phyloP scores from a whole-genome alignment of 768 basidiomycete genomes.

The Punctularia strigosozonata region DNA sequence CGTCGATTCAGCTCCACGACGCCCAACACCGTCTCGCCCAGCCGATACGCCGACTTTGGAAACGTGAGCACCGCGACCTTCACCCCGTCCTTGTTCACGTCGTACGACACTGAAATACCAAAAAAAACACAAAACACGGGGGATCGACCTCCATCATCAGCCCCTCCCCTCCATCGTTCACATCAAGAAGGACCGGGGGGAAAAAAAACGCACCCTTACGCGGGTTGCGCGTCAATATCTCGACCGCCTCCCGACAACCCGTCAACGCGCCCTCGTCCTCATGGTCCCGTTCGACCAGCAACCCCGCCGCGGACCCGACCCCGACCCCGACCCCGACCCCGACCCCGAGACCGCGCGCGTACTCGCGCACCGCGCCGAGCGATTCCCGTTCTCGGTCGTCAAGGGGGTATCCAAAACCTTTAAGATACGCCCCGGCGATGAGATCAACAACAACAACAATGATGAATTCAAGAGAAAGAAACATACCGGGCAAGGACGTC shows the following conservation, averaged over 20 bases:
- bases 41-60: slow-evolving; percentile 79
- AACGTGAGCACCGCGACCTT: slow-evolving; percentile 88
- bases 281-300: slow-evolving; percentile 18
- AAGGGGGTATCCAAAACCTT: too few relatives aligned
- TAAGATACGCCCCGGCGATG: too few relatives aligned
- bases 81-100: slow-evolving; percentile 88
- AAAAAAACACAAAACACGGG: not conserved
- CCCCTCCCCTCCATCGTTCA: not conserved
- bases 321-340: slow-evolving; percentile 17
- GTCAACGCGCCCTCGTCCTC: slow-evolving; percentile 32
- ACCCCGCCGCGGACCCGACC: slow-evolving; percentile 12
- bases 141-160: not conserved
- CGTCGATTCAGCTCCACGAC: slow-evolving; percentile 80
- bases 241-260: slow-evolving; percentile 77
- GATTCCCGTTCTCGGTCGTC: too few relatives aligned
- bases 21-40: slow-evolving; percentile 87
- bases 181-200: not conserved
- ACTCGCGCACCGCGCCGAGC: slow-evolving; percentile 36
- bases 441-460: too few relatives aligned
- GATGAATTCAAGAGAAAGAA: too few relatives aligned
- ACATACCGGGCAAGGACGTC: too few relatives aligned
- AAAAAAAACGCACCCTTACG: slow-evolving; percentile 53
- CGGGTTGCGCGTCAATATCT: slow-evolving; percentile 80
- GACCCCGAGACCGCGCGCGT: slow-evolving; percentile 28
- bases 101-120: slow-evolving; percentile 63